Conservation (phyloP, 129 eudicot species). For the Centaurea solstitialis region DNA sequence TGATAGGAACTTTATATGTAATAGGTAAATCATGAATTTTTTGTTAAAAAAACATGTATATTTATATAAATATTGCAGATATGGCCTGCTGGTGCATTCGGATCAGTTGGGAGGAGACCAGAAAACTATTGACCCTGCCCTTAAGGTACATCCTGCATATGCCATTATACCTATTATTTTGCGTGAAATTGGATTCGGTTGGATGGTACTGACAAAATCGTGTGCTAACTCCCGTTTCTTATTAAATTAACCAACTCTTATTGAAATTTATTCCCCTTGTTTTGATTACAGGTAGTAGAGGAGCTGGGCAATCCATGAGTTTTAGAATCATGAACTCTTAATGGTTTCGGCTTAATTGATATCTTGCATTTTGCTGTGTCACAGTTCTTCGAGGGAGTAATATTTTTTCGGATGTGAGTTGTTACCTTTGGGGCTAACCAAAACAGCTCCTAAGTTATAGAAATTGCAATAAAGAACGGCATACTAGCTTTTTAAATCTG, state of each 20-base stretch:
- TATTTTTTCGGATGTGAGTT: background rate
- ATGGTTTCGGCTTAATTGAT: background rate
- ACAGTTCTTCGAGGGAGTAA: background rate
- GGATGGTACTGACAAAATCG: too few relatives aligned
- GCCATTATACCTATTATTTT: too few relatives aligned
- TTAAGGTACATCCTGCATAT: constrained; percentile 30
- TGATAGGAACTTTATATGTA: background rate
- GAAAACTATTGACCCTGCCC: constrained; percentile 32
- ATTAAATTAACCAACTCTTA: too few relatives aligned
- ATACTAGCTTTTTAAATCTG: background rate
- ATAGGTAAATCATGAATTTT: constrained; percentile 1
- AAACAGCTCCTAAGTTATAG: background rate
- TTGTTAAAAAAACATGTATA: background rate
- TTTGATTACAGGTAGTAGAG: constrained; percentile 27
- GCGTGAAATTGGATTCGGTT: too few relatives aligned
- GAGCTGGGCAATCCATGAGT: constrained; percentile 14
- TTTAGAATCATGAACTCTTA: background rate
- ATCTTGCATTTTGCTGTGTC: background rate
- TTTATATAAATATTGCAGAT: constrained; percentile 25
- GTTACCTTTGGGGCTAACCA: background rate
- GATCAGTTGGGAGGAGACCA: constrained; percentile 36
- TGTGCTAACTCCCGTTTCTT: too few relatives aligned
- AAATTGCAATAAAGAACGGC: background rate
- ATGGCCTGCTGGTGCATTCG: constrained; percentile 42
- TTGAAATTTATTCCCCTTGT: constrained; percentile 8